Evolutionary conservation across 495 filamentous ascomycete species (phyloP), one percentile per base, ranked within the genome.

Genomic region (Neurospora discreta): DNA sequence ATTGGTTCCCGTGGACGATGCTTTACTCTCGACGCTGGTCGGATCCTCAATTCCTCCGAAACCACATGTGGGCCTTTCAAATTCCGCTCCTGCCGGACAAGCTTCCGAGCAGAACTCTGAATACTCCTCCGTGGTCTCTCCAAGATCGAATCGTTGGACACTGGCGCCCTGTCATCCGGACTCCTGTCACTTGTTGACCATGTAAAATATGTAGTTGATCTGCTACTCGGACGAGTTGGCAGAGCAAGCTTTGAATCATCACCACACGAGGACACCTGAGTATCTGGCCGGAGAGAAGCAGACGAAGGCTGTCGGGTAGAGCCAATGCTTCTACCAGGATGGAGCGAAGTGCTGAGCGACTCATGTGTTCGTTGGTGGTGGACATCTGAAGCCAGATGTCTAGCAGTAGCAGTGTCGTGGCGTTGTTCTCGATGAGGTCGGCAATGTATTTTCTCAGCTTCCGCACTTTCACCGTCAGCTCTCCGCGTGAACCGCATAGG

Each of bases 401-500:
- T 65, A 13, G 6, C 15, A 30, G 20, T 20, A 26, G 23, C 26
- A 65, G 15, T 65, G 13, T 65, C 52, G 16, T 65, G 15, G 15
- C 52, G 52, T 6, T 33, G 52, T 65, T 65, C 52, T 65, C 26
- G 52, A 65, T 30, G 6, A 7, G 40, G 41, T 15, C 5, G 43
- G 18, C 26, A 7, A 5, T 46, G 16, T 60, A 3, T 33, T 46
- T 18, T 41, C 33, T 39, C 7, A 26, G 18, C 7, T 38, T 9
- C 33, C 5, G 20, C 42, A 58, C 71, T 71, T 33, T 30, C 38
- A 8, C 72, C 42, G 1, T 71, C 18, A 68, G 40, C 52, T 39
- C 65, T 76, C 16, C 73, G 72, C 26, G 76, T 73, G 46, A 86
- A 85, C 73, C 84, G 85, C 0, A 77, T 77, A 15, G 81, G 81